These are phyloP conservation scores for Serendipita indica DNA, from an alignment of 768 basidiomycete genomes.

Conservation along the genomic window DNA sequence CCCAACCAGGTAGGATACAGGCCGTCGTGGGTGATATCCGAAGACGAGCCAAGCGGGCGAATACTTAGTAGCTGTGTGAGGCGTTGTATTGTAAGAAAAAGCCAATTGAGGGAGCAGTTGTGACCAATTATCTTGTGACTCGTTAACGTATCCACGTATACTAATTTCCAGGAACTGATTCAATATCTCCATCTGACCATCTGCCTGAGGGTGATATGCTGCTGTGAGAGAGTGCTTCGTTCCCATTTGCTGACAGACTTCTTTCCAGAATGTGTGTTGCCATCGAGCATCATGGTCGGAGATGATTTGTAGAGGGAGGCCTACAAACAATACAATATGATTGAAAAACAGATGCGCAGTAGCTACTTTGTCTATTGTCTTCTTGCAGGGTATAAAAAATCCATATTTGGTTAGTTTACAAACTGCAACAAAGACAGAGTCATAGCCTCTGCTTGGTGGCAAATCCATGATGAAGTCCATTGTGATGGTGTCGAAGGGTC, in stretches of 20 bases:
- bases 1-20: too few species aligned
- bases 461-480: slow-evolving; percentile 17
- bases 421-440: slow-evolving; percentile 13
- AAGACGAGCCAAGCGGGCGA: slow-evolving; percentile 21
- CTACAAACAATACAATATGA: slow-evolving; percentile 10
- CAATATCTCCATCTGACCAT: slow-evolving; percentile 26
- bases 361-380: neutral
- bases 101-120: slow-evolving; percentile 17
- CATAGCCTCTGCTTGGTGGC: slow-evolving; percentile 12
- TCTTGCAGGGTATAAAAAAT: slow-evolving; percentile 13
- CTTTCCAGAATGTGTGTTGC: slow-evolving; percentile 19
- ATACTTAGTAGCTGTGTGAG: slow-evolving; percentile 20
- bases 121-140: slow-evolving; percentile 19
- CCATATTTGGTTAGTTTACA: slow-evolving; percentile 15
- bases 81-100: slow-evolving; percentile 23
- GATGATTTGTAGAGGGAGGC: slow-evolving; percentile 12
- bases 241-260: slow-evolving; percentile 16
- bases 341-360: slow-evolving; percentile 13
- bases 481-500: slow-evolving; percentile 10
- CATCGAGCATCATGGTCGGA: neutral
- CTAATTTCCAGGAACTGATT: slow-evolving; percentile 24
- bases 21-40: slow-evolving; percentile 19
- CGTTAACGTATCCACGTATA: slow-evolving; percentile 21
- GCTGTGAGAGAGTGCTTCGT: slow-evolving; percentile 20
- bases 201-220: slow-evolving; percentile 27